Conservation (phyloP, 768 basidiomycete genomes). For the Fomitopsis pulvina region DNA sequence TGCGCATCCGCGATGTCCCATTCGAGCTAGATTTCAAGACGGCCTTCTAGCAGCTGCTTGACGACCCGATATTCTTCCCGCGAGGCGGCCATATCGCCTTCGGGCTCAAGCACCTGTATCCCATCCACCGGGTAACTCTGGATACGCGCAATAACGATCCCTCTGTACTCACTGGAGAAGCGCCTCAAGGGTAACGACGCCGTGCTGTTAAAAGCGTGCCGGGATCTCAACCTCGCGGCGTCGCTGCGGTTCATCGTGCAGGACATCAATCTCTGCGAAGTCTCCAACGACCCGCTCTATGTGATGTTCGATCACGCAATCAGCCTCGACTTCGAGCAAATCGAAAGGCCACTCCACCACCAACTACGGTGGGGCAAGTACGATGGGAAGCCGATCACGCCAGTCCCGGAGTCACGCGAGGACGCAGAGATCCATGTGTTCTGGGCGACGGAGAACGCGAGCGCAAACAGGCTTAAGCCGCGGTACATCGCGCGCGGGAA, state of each 20-base stretch:
- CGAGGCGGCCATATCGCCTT: slow-evolving; percentile 9
- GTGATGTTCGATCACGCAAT: background rate
- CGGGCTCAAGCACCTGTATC: slow-evolving; percentile 23
- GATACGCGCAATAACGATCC: slow-evolving; percentile 33
- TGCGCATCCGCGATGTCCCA: background rate
- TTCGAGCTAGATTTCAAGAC: background rate
- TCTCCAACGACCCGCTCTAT: background rate
- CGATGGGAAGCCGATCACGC: background rate
- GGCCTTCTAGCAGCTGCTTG: background rate
- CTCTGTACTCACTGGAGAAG: slow-evolving; percentile 20
- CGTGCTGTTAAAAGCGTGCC: slow-evolving; percentile 1
- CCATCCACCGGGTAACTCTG: slow-evolving; percentile 29
- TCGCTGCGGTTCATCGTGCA: too few relatives aligned
- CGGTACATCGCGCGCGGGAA: slow-evolving; percentile 12
- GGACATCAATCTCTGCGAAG: slow-evolving; percentile 1
- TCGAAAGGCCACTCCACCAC: background rate
- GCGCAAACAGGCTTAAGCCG: background rate
- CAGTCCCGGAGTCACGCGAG: too few relatives aligned
- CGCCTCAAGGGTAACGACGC: slow-evolving; percentile 10
- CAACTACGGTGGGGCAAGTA: background rate
- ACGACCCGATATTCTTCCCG: slow-evolving; percentile 9
- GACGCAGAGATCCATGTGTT: background rate
- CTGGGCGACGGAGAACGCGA: background rate
- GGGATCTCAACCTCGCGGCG: slow-evolving; percentile 1
- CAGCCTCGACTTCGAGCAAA: background rate